Conservation (phyloP, 176 grass and related monocot genomes). For the Tillandsia leiboldiana region DNA sequence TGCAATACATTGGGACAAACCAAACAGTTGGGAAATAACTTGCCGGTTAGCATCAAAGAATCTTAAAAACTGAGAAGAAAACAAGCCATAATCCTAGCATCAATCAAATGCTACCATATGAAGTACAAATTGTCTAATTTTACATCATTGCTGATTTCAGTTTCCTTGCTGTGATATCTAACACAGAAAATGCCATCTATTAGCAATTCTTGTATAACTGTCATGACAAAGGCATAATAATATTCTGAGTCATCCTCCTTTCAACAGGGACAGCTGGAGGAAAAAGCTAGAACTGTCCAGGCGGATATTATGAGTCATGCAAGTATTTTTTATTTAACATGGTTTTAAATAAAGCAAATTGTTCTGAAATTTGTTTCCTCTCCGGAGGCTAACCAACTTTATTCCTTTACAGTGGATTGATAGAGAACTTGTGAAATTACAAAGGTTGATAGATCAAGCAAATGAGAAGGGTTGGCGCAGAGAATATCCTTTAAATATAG, state of each 20-base stretch:
- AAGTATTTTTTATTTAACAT: conserved; percentile 22
- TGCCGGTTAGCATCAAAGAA: no score
- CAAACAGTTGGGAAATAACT: no score
- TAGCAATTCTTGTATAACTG: not conserved
- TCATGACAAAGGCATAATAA: not conserved
- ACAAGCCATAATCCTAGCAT: no score
- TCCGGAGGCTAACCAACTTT: conserved; percentile 12
- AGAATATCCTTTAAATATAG: conserved; percentile 63
- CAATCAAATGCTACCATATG: not conserved
- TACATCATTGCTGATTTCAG: not conserved
- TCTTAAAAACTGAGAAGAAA: no score
- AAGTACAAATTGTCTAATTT: not conserved
- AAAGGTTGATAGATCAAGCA: conserved; percentile 38
- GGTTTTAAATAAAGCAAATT: no score
- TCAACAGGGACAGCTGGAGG: conserved; percentile 57
- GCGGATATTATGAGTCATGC: conserved; percentile 73
- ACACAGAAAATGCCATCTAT: not conserved
- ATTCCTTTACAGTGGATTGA: conserved; percentile 68
- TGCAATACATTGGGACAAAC: no score
- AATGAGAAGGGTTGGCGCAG: conserved; percentile 49
- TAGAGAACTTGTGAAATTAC: conserved; percentile 47
- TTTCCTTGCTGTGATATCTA: not conserved
- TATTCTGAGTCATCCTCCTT: conserved; percentile 16
- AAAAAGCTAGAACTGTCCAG: conserved; percentile 55
- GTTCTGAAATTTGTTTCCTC: not conserved